A percentile compares a stretch with the other conserved stretches of the same genome.
Conservation (phyloP, 352 stramenopile genomes). For the Elongisporangium prolatum region DNA sequence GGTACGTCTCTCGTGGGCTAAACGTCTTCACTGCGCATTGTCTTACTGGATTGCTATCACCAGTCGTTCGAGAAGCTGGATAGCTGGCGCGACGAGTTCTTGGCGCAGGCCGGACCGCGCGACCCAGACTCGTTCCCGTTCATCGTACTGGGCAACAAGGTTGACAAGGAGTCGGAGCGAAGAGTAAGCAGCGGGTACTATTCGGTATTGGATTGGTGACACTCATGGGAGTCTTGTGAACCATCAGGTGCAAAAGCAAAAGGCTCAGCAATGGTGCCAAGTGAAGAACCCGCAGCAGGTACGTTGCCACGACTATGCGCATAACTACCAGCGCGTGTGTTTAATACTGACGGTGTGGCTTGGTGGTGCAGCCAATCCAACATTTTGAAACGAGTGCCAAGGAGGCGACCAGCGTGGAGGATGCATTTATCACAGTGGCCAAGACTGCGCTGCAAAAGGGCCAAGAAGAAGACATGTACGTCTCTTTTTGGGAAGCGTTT, state of each 20-base stretch:
- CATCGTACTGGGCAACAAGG: conserved; percentile 98
- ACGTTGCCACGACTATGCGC: not conserved
- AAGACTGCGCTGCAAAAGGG: conserved; percentile 85
- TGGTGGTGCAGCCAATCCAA: conserved; percentile 70
- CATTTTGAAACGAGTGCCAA: conserved; percentile 99
- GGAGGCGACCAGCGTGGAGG: conserved; percentile 95
- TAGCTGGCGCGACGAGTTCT: conserved; percentile 97
- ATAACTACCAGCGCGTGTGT: not conserved
- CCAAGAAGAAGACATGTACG: conserved; percentile 84
- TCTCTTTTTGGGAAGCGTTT: not conserved
- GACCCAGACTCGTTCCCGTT: conserved; percentile 96
- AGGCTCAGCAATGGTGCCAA: conserved; percentile 92
- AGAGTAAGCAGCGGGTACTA: conserved; percentile 26
- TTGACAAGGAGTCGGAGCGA: conserved; percentile 91
- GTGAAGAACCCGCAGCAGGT: conserved; percentile 77
- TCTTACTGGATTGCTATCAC: not conserved
- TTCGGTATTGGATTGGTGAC: conserved; percentile 1
- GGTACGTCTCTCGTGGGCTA: conserved; percentile 18
- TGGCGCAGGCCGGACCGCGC: conserved; percentile 87
- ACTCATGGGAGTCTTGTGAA: not conserved
- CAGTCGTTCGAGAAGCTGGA: conserved; percentile 97
- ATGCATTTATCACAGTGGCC: conserved; percentile 93
- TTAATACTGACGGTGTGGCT: not conserved
- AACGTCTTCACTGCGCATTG: not conserved
- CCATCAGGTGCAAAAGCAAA: conserved; percentile 70